Evolutionary conservation across 371 early-diverging fungal species (phyloP).

Genomic region (Mucor circinelloides): DNA sequence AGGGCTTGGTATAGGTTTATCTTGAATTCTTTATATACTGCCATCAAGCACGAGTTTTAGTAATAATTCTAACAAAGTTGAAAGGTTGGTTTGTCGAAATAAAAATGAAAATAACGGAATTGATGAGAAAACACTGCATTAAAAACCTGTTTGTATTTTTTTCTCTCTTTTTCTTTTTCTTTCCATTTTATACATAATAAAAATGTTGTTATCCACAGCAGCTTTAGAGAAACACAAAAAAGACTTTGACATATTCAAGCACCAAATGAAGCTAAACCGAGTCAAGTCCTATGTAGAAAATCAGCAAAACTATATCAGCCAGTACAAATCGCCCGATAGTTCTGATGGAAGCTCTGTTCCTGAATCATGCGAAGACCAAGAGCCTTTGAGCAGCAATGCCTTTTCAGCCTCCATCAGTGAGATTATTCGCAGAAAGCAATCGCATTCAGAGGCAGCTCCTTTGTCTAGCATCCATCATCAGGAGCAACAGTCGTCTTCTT

Average conservation of each 20-base stretch:
- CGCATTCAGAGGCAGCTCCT: background rate
- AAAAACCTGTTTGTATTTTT: background rate
- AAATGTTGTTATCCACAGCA: constrained; percentile 17
- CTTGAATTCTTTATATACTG: no score
- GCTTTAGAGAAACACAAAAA: background rate
- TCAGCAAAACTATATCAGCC: background rate
- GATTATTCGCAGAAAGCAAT: background rate
- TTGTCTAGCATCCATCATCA: background rate
- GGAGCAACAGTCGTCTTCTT: no score
- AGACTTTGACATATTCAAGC: background rate
- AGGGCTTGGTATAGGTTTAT: no score
- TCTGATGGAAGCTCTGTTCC: background rate
- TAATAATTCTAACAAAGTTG: no score
- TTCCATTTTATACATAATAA: background rate
- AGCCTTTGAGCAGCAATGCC: background rate
- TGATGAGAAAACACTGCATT: no score
- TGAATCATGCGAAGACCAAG: constrained; percentile 1
- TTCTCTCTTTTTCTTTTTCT: background rate
- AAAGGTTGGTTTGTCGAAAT: no score
- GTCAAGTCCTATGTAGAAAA: background rate
- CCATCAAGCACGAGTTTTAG: no score
- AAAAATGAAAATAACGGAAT: no score
- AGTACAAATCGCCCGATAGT: constrained; percentile 8
- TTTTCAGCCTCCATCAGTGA: constrained; percentile 13
- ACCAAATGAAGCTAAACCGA: background rate